Conservation (phyloP, 768 basidiomycete genomes). For the Exsudoporus frostii region DNA sequence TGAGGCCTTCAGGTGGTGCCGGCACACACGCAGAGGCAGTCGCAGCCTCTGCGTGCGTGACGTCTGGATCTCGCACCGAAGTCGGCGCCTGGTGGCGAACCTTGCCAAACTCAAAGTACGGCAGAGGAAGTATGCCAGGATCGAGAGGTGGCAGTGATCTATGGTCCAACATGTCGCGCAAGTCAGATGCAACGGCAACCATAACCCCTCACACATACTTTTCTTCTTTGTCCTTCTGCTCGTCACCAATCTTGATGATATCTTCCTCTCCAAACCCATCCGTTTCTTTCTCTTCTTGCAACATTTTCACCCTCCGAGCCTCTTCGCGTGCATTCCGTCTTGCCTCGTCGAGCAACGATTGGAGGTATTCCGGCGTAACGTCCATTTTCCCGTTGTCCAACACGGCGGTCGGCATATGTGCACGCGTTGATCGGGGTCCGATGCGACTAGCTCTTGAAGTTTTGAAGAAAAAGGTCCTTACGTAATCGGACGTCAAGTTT, state of each 20-base stretch:
- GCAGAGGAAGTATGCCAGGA: slow-evolving; percentile 58
- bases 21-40: slow-evolving; percentile 50
- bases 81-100: slow-evolving; percentile 43
- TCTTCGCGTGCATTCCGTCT: slow-evolving; percentile 45
- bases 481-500: slow-evolving; percentile 11
- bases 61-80: slow-evolving; percentile 58
- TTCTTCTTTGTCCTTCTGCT: slow-evolving; percentile 27
- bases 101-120: slow-evolving; percentile 59
- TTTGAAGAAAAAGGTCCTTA: slow-evolving; percentile 5
- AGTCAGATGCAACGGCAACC: neutral
- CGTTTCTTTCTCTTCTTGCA: slow-evolving; percentile 22
- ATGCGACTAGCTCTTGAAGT: neutral
- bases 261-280: slow-evolving; percentile 45
- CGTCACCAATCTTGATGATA: slow-evolving; percentile 48
- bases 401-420: slow-evolving; percentile 2
- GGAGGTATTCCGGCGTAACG: slow-evolving; percentile 57
- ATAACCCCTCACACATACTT: slow-evolving; percentile 30
- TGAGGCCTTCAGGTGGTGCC: slow-evolving; percentile 60
- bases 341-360: slow-evolving; percentile 62
- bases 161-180: neutral
- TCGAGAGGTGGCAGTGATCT: slow-evolving; percentile 65
- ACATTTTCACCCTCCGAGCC: slow-evolving; percentile 19
- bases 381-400: slow-evolving; percentile 25
- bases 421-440: neutral
- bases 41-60: slow-evolving; percentile 49